Conservation (phyloP, 768 basidiomycete species). For the Trametes gibbosa region DNA sequence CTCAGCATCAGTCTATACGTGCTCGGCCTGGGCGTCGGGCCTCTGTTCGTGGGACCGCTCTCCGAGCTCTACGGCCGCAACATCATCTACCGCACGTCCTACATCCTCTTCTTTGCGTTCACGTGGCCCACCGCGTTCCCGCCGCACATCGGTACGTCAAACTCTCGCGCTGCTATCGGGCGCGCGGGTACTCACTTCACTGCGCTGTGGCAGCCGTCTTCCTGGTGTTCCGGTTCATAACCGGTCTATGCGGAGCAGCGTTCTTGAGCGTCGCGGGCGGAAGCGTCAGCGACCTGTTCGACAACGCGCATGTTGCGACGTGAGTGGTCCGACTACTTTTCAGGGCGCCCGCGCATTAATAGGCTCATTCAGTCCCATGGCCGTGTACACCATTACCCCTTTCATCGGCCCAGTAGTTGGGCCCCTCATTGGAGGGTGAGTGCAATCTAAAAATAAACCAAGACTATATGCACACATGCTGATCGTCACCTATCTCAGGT, state of each 20-base stretch:
- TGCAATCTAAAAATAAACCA: background rate
- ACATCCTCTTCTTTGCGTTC: constrained; percentile 56
- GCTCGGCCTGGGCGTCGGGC: constrained; percentile 34
- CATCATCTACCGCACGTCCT: constrained; percentile 60
- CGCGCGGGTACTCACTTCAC: background rate
- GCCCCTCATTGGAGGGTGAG: constrained; percentile 59
- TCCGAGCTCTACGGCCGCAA: constrained; percentile 59
- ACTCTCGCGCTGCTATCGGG: background rate
- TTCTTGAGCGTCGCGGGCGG: constrained; percentile 66
- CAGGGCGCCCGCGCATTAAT: constrained; percentile 1
- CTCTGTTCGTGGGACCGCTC: constrained; percentile 35
- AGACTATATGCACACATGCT: background rate
- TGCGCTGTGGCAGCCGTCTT: constrained; percentile 45
- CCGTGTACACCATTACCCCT: constrained; percentile 49
- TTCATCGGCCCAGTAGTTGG: constrained; percentile 58
- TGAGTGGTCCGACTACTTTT: constrained; percentile 31
- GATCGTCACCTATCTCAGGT: constrained; percentile 36
- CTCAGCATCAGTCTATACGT: constrained; percentile 48
- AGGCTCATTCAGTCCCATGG: constrained; percentile 46
- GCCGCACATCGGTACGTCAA: constrained; percentile 53
- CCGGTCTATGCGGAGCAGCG: constrained; percentile 53
- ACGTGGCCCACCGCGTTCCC: constrained; percentile 76
- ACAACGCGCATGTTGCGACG: constrained; percentile 56
- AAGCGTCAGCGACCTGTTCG: constrained; percentile 55
- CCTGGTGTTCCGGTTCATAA: constrained; percentile 58